A percentile compares a stretch with the other conserved stretches of the same genome.
phyloP scores from a whole-genome alignment of 2,329 filamentous ascomycete genomes.

The Penicillium sp. region DNA sequence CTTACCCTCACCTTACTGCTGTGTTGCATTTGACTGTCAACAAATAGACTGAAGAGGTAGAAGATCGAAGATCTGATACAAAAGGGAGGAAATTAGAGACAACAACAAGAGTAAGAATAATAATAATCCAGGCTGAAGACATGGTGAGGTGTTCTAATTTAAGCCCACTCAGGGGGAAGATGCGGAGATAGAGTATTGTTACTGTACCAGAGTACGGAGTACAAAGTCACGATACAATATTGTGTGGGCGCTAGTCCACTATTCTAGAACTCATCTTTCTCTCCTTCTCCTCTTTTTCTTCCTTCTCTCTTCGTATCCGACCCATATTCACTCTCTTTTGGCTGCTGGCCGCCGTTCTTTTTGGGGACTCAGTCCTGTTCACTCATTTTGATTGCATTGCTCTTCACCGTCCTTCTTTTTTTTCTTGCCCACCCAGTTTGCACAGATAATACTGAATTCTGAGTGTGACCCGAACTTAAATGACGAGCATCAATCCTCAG shows the following conservation, averaged over 20 bases:
- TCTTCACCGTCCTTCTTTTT: background rate
- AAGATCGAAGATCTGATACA: background rate
- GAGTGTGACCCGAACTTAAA: conserved; percentile 2
- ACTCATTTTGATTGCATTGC: conserved; percentile 1
- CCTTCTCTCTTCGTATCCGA: conserved; percentile 14
- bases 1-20: conserved; percentile 19
- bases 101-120: background rate
- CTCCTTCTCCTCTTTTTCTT: conserved; percentile 23
- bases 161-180: conserved; percentile 17
- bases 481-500: conserved; percentile 8
- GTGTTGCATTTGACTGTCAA: conserved; percentile 1
- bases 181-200: conserved; percentile 7
- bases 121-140: background rate
- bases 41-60: background rate
- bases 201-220: background rate
- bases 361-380: conserved; percentile 18
- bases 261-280: conserved; percentile 23
- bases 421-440: background rate
- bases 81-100: background rate
- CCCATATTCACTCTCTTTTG: conserved; percentile 22
- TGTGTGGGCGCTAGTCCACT: conserved; percentile 11
- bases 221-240: conserved; percentile 6
- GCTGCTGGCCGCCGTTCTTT: conserved; percentile 31
- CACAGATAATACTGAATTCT: background rate
- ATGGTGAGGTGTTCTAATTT: conserved; percentile 1